Conservation (phyloP, 805 yeast genomes). For the Brettanomyces bruxellensis region DNA sequence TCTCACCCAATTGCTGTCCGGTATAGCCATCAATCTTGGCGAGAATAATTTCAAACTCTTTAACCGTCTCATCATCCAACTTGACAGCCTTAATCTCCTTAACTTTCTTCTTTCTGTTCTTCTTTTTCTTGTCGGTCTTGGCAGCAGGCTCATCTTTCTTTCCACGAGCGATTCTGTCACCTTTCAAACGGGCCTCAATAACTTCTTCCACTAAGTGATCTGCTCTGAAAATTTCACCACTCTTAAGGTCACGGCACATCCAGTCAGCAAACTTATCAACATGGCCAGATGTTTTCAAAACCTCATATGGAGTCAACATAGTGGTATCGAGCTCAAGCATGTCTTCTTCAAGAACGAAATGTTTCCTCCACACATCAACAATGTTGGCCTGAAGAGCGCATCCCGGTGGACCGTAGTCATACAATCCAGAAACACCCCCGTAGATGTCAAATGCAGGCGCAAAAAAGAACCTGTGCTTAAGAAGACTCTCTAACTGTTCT, state of each 20-base stretch:
- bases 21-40: conserved; percentile 95
- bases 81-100: conserved; percentile 86
- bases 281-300: conserved; percentile 96
- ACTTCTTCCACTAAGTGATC: conserved; percentile 98
- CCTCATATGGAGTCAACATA: conserved; percentile 96
- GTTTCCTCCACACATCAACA: conserved; percentile 94
- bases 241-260: conserved; percentile 94
- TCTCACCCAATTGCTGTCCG: conserved; percentile 85
- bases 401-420: conserved; percentile 99
- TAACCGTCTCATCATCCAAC: conserved; percentile 70
- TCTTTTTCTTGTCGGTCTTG: conserved; percentile 65
- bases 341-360: conserved; percentile 93
- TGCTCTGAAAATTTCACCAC: conserved; percentile 98
- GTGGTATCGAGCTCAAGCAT: conserved; percentile 98
- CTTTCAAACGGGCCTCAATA: conserved; percentile 89
- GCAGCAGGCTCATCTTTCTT: conserved; percentile 53
- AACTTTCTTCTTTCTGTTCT: conserved; percentile 92
- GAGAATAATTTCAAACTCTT: conserved; percentile 76
- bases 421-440: conserved; percentile 97
- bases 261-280: conserved; percentile 98
- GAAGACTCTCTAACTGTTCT: conserved; percentile 80
- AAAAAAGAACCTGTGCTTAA: conserved; percentile 92
- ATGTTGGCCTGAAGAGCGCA: conserved; percentile 96
- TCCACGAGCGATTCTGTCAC: conserved; percentile 96
- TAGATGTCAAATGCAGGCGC: conserved; percentile 97